These are phyloP conservation scores for Paratrypanosoma confusum DNA, from an alignment of 208 protist genomes.

Conservation along the genomic window DNA sequence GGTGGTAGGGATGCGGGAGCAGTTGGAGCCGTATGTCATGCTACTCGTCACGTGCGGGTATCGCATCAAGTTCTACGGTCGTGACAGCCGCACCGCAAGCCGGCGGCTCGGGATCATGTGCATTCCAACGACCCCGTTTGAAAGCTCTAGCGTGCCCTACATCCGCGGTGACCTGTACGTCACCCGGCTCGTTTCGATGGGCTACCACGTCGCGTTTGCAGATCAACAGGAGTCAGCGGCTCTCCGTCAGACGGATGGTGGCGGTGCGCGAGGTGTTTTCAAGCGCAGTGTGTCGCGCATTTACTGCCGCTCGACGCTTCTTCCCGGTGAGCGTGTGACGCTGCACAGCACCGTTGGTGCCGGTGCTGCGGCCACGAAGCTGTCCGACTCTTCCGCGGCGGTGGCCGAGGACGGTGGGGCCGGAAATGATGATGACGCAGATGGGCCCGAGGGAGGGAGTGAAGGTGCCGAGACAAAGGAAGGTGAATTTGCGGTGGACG, in stretches of 20 bases:
- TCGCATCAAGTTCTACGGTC: constrained; percentile 72
- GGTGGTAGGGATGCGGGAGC: constrained; percentile 50
- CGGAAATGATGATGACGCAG: background rate
- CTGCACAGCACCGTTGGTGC: constrained; percentile 7
- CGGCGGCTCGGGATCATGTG: constrained; percentile 79
- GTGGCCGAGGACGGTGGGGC: background rate
- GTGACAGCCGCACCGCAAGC: constrained; percentile 73
- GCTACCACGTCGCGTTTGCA: constrained; percentile 81
- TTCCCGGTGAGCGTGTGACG: constrained; percentile 54
- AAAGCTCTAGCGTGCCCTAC: constrained; percentile 78
- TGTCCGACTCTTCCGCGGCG: background rate
- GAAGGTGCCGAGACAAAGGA: constrained; percentile 3
- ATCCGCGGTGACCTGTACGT: constrained; percentile 68
- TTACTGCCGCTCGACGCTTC: constrained; percentile 73
- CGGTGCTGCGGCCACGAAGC: background rate
- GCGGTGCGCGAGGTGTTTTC: constrained; percentile 56
- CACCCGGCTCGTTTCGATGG: constrained; percentile 77
- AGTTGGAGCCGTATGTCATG: constrained; percentile 40
- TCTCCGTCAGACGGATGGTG: constrained; percentile 54
- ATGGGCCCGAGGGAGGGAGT: constrained; percentile 1
- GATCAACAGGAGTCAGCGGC: constrained; percentile 74
- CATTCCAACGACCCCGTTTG: constrained; percentile 65
- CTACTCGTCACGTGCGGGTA: constrained; percentile 84
- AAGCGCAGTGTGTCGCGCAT: constrained; percentile 51
- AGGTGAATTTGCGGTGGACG: constrained; percentile 5